These are phyloP conservation scores for Porcisia hertigi DNA, from an alignment of 208 protist species.

Conservation along the genomic window DNA sequence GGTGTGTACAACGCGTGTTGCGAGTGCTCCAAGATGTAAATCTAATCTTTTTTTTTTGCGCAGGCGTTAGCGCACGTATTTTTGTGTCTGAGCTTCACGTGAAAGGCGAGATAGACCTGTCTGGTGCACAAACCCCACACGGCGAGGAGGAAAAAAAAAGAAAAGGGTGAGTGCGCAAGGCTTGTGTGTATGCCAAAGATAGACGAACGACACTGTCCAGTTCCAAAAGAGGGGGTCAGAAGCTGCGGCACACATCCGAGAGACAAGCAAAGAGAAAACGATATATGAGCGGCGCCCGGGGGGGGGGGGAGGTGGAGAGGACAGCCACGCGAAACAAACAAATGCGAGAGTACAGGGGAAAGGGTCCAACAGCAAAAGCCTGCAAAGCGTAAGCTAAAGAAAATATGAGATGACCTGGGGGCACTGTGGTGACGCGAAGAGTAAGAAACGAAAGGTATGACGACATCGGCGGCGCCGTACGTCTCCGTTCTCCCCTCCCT, in stretches of 20 bases:
- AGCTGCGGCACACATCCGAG: neutral
- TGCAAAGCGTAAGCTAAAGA: neutral
- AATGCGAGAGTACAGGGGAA: neutral
- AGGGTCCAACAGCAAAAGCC: neutral
- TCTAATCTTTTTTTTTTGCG: neutral
- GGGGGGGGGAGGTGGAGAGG: neutral
- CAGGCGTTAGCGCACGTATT: neutral
- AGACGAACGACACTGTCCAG: neutral
- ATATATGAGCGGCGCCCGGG: neutral
- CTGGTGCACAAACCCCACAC: neutral
- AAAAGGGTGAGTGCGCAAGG: no score
- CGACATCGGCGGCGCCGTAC: neutral
- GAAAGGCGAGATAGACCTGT: neutral
- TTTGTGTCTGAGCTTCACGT: neutral
- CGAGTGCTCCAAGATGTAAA: neutral
- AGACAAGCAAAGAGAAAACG: neutral
- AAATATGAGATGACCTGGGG: neutral
- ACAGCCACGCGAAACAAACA: neutral
- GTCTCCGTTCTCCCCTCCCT: neutral
- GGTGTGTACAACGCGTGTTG: neutral
- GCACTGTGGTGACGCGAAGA: neutral
- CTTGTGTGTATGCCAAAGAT: neutral
- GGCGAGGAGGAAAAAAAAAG: neutral
- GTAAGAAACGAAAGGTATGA: neutral
- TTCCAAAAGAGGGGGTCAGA: neutral